Percentiles rank a stretch among this genome's conserved stretches.
phyloP scores from a whole-genome alignment of 2,329 filamentous ascomycete species.

The Hymenoscyphus scutula region DNA sequence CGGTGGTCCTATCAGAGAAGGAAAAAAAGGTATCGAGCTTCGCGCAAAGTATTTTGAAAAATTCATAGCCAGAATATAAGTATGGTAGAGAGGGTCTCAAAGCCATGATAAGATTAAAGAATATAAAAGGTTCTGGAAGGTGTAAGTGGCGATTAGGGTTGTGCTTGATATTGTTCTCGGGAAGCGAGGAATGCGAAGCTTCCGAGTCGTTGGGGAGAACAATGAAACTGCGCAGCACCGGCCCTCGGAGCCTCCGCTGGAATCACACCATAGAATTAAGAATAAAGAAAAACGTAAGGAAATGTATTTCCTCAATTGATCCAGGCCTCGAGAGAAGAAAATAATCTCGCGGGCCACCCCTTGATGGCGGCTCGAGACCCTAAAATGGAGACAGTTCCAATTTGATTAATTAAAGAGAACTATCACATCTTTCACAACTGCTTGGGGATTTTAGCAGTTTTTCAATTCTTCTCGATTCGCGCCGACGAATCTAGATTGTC shows the following conservation, averaged over 20 bases:
- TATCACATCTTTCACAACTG: background rate
- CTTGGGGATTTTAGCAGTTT: background rate
- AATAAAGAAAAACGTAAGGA: background rate
- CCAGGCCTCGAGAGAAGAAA: background rate
- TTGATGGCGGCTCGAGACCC: background rate
- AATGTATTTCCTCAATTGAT: background rate
- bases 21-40: background rate
- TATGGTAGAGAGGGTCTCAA: background rate
- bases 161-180: conserved; percentile 18
- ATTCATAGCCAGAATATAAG: background rate
- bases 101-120: background rate
- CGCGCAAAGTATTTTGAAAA: background rate
- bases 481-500: background rate
- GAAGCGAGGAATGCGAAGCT: background rate
- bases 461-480: background rate
- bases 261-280: background rate
- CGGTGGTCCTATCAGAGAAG: background rate
- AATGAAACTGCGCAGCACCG: background rate
- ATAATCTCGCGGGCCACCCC: background rate
- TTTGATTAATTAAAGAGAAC: background rate
- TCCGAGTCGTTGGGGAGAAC: background rate
- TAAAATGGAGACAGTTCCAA: background rate
- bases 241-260: background rate
- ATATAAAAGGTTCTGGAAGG: background rate
- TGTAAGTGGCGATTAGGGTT: conserved; percentile 6